A percentile compares a stretch with the other conserved stretches of the same genome.
Conservation (phyloP, 352 stramenopile species). For the Phytophthora uliginosa region DNA sequence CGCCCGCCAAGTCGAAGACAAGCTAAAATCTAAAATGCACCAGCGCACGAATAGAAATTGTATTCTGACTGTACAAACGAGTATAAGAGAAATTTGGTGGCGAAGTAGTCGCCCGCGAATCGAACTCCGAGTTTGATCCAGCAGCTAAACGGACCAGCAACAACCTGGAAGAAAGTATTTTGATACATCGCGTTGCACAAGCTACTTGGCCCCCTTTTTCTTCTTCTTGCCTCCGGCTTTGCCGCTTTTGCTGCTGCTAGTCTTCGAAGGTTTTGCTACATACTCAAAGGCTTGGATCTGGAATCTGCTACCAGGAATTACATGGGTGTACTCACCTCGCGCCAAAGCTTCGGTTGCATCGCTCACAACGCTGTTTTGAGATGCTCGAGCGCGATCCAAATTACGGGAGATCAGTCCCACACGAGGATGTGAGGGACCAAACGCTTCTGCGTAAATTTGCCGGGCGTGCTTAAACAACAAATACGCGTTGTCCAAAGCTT, state of each 20-base stretch:
- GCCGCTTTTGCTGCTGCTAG: slow-evolving; percentile 26
- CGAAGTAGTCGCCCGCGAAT: neutral
- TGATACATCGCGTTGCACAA: neutral
- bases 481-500: slow-evolving; percentile 61
- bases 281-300: slow-evolving; percentile 75
- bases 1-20: slow-evolving; percentile 35
- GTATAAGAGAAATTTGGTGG: neutral
- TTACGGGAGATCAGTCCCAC: slow-evolving; percentile 58
- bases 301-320: slow-evolving; percentile 72
- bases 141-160: neutral
- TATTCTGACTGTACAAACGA: slow-evolving; percentile 1
- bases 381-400: slow-evolving; percentile 51
- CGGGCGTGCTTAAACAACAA: slow-evolving; percentile 63
- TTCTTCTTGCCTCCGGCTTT: slow-evolving; percentile 54
- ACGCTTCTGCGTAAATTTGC: slow-evolving; percentile 57
- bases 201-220: slow-evolving; percentile 44
- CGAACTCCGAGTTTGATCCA: neutral
- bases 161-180: neutral
- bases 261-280: slow-evolving; percentile 23
- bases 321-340: slow-evolving; percentile 64
- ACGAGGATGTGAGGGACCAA: slow-evolving; percentile 54
- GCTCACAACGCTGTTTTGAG: slow-evolving; percentile 54
- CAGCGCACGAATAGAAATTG: slow-evolving; percentile 16
- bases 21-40: slow-evolving; percentile 16
- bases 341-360: slow-evolving; percentile 52